Evolutionary conservation across 1,139 yeast species (phyloP).

Genomic region (Pichia sp.): DNA sequence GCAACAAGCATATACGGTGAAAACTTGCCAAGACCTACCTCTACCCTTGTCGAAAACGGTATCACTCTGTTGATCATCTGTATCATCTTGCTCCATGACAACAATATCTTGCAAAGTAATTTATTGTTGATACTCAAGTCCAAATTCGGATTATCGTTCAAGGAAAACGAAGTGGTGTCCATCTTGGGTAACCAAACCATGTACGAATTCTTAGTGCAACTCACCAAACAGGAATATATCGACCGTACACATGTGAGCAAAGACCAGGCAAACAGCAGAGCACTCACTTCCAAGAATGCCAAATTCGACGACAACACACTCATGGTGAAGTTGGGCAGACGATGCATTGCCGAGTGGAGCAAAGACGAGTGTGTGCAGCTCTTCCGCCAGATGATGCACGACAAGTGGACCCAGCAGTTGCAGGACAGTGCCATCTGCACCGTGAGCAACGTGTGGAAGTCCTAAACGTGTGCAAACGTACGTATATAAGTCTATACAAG

Average conservation of each 20-base stretch:
- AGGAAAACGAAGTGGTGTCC: constrained; percentile 22
- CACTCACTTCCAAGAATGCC: constrained; percentile 9
- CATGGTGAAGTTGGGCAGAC: constrained; percentile 37
- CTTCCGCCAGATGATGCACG: constrained; percentile 32
- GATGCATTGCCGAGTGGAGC: constrained; percentile 35
- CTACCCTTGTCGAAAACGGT: constrained; percentile 32
- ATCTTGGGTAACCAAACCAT: constrained; percentile 25
- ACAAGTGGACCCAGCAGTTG: constrained; percentile 29
- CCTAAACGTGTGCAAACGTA: too few relatives aligned
- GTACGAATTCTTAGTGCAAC: constrained; percentile 28
- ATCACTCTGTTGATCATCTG: constrained; percentile 32
- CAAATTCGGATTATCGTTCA: constrained; percentile 28
- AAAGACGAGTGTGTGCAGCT: constrained; percentile 32
- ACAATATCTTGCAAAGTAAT: constrained; percentile 36
- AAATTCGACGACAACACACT: constrained; percentile 33
- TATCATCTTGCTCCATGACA: constrained; percentile 33
- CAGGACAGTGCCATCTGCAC: constrained; percentile 28
- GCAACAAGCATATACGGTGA: constrained; percentile 8
- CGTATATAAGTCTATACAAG: too few relatives aligned
- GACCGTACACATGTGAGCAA: constrained; percentile 11
- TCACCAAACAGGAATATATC: constrained; percentile 35
- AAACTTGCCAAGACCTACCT: constrained; percentile 26
- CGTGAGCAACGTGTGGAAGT: constrained; percentile 22
- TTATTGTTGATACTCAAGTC: constrained; percentile 29
- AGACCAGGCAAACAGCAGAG: constrained; percentile 7